Percentiles rank a stretch among this genome's conserved stretches.
Conservation (phyloP, 352 stramenopile species). For the Phytophthora megakarya region DNA sequence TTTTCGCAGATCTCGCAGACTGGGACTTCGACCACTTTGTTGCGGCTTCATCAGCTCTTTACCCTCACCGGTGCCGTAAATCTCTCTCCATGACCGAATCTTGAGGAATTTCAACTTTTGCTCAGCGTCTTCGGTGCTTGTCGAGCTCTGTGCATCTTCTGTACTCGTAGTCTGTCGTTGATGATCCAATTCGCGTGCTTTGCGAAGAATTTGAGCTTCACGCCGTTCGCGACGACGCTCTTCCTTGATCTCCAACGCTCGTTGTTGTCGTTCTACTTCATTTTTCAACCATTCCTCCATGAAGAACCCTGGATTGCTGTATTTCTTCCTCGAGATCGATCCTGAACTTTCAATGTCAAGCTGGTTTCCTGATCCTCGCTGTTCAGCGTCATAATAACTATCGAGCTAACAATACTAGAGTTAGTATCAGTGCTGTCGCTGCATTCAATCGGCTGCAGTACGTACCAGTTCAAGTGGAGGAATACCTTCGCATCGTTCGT, state of each 20-base stretch:
- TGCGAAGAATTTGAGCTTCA: constrained; percentile 19
- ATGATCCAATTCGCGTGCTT: constrained; percentile 12
- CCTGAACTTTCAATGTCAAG: not conserved
- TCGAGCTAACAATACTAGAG: constrained; percentile 34
- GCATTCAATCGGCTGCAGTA: not conserved
- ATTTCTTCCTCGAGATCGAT: constrained; percentile 52
- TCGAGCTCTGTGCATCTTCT: constrained; percentile 26
- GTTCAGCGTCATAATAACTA: constrained; percentile 33
- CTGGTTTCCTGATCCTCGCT: constrained; percentile 3
- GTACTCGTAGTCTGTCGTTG: constrained; percentile 23
- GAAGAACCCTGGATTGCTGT: constrained; percentile 64
- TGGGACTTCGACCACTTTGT: constrained; percentile 23
- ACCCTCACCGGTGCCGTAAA: constrained; percentile 64
- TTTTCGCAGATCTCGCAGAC: constrained; percentile 27
- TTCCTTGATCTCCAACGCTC: constrained; percentile 39
- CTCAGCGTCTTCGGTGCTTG: constrained; percentile 31
- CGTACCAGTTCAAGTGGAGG: constrained; percentile 51
- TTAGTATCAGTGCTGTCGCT: not conserved
- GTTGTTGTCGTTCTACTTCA: constrained; percentile 41
- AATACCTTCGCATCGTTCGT: constrained; percentile 45
- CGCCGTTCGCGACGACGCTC: constrained; percentile 32
- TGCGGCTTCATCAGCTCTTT: constrained; percentile 53
- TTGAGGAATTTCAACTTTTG: constrained; percentile 55
- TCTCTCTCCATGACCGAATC: constrained; percentile 67
- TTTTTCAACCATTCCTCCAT: constrained; percentile 64